Evolutionary conservation across 2,329 filamentous ascomycete species (phyloP).

Genomic region (Venturia asperata): DNA sequence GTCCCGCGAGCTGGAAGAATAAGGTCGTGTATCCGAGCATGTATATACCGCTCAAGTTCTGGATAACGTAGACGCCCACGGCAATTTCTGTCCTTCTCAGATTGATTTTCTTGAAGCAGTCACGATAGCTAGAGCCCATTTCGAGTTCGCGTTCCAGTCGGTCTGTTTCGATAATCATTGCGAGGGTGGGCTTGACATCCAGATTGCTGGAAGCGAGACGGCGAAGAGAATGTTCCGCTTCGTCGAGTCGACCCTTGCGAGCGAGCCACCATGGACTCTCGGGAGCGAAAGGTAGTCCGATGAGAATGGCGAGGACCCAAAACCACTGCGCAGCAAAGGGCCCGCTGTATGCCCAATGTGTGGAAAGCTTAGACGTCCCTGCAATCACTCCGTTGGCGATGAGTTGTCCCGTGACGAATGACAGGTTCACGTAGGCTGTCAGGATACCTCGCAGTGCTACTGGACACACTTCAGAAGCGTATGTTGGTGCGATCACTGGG

Average conservation of each 20-base stretch:
- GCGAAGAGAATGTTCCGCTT: slow-evolving; percentile 59
- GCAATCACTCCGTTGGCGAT: slow-evolving; percentile 67
- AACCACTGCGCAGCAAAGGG: slow-evolving; percentile 49
- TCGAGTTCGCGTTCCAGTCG: slow-evolving; percentile 72
- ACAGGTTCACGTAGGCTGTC: slow-evolving; percentile 65
- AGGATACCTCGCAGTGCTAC: slow-evolving; percentile 55
- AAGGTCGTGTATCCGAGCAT: slow-evolving; percentile 44
- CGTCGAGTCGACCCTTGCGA: slow-evolving; percentile 54
- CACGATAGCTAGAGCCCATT: slow-evolving; percentile 63
- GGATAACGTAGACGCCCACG: slow-evolving; percentile 46
- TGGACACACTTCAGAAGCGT: slow-evolving; percentile 58
- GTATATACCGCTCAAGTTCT: slow-evolving; percentile 42
- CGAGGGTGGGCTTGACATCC: slow-evolving; percentile 62
- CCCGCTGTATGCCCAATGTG: slow-evolving; percentile 63
- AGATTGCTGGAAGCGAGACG: slow-evolving; percentile 63
- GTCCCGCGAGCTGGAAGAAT: slow-evolving; percentile 43
- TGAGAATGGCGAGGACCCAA: slow-evolving; percentile 61
- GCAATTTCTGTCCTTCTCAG: slow-evolving; percentile 70
- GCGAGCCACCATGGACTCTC: slow-evolving; percentile 74
- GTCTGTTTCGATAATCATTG: slow-evolving; percentile 90
- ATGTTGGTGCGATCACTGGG: slow-evolving; percentile 44
- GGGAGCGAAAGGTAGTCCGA: slow-evolving; percentile 61
- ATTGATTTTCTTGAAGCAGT: slow-evolving; percentile 78
- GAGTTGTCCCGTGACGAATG: slow-evolving; percentile 67
- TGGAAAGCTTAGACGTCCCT: slow-evolving; percentile 55